These are phyloP conservation scores for Astrocystis sublimbata DNA, from an alignment of 495 filamentous ascomycete genomes.

Conservation along the genomic window DNA sequence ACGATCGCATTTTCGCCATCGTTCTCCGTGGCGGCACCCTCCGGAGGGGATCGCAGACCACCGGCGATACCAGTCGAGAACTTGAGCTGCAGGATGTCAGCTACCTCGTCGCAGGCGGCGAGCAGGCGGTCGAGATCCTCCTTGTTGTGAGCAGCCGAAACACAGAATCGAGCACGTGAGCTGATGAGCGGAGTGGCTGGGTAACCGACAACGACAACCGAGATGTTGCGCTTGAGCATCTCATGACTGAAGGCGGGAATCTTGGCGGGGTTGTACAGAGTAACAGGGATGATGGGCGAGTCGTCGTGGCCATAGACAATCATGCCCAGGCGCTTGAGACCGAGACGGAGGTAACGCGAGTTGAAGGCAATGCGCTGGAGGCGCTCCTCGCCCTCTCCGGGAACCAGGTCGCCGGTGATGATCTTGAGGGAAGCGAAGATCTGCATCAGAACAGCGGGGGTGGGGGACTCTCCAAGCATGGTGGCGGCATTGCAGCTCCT, in stretches of 20 bases:
- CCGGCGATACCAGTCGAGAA: slow-evolving; percentile 94
- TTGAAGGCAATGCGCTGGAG: slow-evolving; percentile 97
- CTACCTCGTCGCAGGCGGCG: slow-evolving; percentile 87
- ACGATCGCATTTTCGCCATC: slow-evolving; percentile 59
- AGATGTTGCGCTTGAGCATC: slow-evolving; percentile 96
- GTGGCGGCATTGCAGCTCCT: slow-evolving; percentile 81
- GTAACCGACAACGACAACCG: slow-evolving; percentile 97
- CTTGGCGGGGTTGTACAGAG: slow-evolving; percentile 95
- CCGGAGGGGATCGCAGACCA: slow-evolving; percentile 71
- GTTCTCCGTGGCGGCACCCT: slow-evolving; percentile 66
- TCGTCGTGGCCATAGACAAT: slow-evolving; percentile 98
- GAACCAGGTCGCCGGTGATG: slow-evolving; percentile 82
- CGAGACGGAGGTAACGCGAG: slow-evolving; percentile 93
- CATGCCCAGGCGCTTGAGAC: slow-evolving; percentile 93
- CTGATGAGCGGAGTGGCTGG: slow-evolving; percentile 95
- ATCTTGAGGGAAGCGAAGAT: slow-evolving; percentile 82
- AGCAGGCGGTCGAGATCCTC: slow-evolving; percentile 93
- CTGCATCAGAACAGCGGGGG: slow-evolving; percentile 84
- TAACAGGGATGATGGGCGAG: slow-evolving; percentile 90
- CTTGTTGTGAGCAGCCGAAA: slow-evolving; percentile 95
- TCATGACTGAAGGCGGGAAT: slow-evolving; percentile 98
- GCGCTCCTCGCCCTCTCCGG: slow-evolving; percentile 93
- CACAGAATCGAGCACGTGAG: slow-evolving; percentile 91
- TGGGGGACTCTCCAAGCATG: slow-evolving; percentile 83
- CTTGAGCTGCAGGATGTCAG: slow-evolving; percentile 89